phyloP scores from a whole-genome alignment of 108 stramenopile species.

The Nitzschia sp. region DNA sequence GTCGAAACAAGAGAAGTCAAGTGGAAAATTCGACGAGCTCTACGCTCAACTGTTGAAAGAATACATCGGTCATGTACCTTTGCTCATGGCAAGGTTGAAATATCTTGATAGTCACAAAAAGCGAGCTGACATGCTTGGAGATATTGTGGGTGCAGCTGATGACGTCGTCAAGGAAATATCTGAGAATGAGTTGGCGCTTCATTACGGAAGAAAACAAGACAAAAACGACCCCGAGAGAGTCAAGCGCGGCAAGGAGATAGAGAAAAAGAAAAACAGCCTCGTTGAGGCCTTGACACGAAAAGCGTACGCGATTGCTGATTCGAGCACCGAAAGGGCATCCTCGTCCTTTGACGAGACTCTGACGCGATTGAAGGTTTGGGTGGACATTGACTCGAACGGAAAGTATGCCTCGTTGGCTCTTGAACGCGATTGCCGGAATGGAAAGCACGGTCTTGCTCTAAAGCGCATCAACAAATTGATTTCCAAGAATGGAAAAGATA shows the following conservation, averaged over 20 bases:
- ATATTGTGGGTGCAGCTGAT: slow-evolving; percentile 35
- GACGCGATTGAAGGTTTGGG: slow-evolving; percentile 39
- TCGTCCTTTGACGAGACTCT: slow-evolving; percentile 31
- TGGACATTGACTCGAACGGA: slow-evolving; percentile 35
- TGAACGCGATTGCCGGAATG: slow-evolving; percentile 32
- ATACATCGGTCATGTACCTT: slow-evolving; percentile 37
- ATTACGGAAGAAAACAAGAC: slow-evolving; percentile 44
- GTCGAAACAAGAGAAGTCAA: slow-evolving; percentile 28
- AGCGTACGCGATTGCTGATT: slow-evolving; percentile 31
- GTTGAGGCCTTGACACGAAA: slow-evolving; percentile 45
- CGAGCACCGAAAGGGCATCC: slow-evolving; percentile 15
- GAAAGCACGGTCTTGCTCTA: slow-evolving; percentile 27
- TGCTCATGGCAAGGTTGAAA: slow-evolving; percentile 37
- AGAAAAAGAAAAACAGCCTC: slow-evolving; percentile 40
- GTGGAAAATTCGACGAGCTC: slow-evolving; percentile 34
- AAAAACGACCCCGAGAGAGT: slow-evolving; percentile 30
- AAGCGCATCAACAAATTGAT: slow-evolving; percentile 45
- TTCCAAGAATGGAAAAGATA: slow-evolving; percentile 45
- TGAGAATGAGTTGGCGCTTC: slow-evolving; percentile 42
- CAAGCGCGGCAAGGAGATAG: slow-evolving; percentile 49
- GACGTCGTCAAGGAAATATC: slow-evolving; percentile 20
- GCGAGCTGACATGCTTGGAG: slow-evolving; percentile 20
- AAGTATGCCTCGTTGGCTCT: slow-evolving; percentile 40
- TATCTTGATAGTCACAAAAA: slow-evolving; percentile 26
- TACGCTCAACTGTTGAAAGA: slow-evolving; percentile 24